Conservation (phyloP, 768 basidiomycete species). For the Grammothele lineata region DNA sequence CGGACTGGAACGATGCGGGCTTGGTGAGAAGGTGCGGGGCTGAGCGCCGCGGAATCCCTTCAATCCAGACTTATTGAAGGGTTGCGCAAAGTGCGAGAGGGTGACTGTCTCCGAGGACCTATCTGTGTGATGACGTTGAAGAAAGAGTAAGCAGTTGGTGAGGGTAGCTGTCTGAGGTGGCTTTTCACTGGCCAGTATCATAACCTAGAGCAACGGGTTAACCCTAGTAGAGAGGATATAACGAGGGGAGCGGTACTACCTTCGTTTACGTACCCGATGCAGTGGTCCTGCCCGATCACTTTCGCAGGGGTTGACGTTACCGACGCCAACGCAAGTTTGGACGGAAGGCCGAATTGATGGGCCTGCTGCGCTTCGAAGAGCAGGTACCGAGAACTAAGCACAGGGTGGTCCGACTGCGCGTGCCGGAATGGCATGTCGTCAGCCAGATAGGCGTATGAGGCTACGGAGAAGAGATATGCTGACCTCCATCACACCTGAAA, state of each 20-base stretch:
- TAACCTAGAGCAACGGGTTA: too few species aligned
- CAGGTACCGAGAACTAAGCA: slow-evolving; percentile 59
- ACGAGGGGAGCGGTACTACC: slow-evolving; percentile 69
- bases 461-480: background rate
- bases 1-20: slow-evolving; percentile 43
- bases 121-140: too few species aligned
- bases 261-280: slow-evolving; percentile 63
- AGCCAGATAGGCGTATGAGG: too few species aligned
- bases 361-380: slow-evolving; percentile 69
- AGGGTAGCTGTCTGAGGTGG: too few species aligned
- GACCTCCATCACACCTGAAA: slow-evolving; percentile 53
- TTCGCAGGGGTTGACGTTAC: slow-evolving; percentile 64
- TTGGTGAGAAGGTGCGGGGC: slow-evolving; percentile 30
- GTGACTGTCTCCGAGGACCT: slow-evolving; percentile 68
- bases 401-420: slow-evolving; percentile 55
- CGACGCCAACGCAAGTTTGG: slow-evolving; percentile 50
- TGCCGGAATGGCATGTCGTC: background rate
- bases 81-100: slow-evolving; percentile 77
- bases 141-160: too few species aligned
- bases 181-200: too few species aligned
- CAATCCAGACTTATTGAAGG: slow-evolving; percentile 77
- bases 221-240: too few species aligned
- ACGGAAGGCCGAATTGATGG: slow-evolving; percentile 58
- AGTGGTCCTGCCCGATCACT: slow-evolving; percentile 61
- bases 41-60: slow-evolving; percentile 78